Percentiles rank a stretch among this genome's conserved stretches.
Conservation (phyloP, 257 asterid genomes). For the Agastache rugosa region DNA sequence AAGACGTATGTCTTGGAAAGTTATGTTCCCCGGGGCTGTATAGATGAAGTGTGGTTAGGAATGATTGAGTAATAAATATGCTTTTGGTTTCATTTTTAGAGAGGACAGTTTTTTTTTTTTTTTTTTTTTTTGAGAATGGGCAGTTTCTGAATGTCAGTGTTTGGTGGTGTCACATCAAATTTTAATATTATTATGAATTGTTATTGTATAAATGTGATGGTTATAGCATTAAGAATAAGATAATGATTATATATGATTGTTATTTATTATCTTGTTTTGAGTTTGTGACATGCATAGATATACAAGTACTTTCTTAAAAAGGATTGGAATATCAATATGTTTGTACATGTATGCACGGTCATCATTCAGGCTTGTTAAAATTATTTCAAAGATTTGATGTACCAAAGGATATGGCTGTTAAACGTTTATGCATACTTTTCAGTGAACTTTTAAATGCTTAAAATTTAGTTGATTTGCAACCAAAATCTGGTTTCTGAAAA, state of each 20-base stretch:
- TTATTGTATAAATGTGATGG: background rate
- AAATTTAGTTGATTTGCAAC: conserved; percentile 26
- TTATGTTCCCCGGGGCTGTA: conserved; percentile 8
- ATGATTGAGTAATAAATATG: conserved; percentile 1
- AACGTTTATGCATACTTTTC: background rate
- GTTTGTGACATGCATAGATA: background rate
- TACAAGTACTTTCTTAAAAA: background rate
- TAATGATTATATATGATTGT: background rate
- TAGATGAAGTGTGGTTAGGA: background rate
- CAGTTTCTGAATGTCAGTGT: background rate
- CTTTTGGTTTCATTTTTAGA: conserved; percentile 1
- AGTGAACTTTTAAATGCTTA: background rate
- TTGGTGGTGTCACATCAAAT: background rate
- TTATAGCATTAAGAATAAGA: background rate
- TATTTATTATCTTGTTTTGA: background rate
- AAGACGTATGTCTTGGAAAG: background rate
- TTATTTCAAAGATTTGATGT: background rate
- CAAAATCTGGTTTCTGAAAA: conserved; percentile 33
- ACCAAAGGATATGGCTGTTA: background rate
- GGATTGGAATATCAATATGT: background rate
- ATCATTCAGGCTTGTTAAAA: background rate
- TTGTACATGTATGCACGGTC: background rate
- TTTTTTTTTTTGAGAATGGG: too few species aligned
- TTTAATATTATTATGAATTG: background rate
- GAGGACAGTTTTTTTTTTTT: background rate